Evolutionary conservation across 805 yeast genomes (phyloP), one percentile per base, ranked within the genome.

Genomic region (Wickerhamiella hasegawae): DNA sequence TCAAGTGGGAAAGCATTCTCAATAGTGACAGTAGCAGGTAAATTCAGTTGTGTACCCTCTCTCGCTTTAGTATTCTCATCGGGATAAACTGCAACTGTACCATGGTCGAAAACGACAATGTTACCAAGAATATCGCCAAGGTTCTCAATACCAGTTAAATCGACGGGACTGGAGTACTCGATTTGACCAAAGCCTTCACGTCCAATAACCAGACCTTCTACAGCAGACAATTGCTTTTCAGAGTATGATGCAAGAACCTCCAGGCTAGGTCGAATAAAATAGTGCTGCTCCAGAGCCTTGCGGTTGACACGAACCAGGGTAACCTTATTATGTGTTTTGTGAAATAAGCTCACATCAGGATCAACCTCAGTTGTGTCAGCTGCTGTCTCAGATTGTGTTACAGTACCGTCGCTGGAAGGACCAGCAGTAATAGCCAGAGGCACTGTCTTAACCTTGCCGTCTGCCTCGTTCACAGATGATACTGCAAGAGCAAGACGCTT

Each of bases 1-100:
- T 76, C 69, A 6, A 66, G 58, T 15, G 94, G 94, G 54, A 65
- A 80, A 49, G 92, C 77, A 11, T 76, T 73, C 43, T 78, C 84
- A 36, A 82, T 55, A 1, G 87, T 70, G 30, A 82, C 69, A 40
- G 67, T 68, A 2, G 81, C 78, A 3, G 82, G 76, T 28, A 75
- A 57, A 49, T 85, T 84, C 37, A 84, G 63, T 0, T 90, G 93
- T 42, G 74, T 79, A 3, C 93, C 93, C 31, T 60, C 59, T 0
- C 61, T 59, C 12, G 84, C 81, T 42, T 64, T 69, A 11, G 53
- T 50, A 4, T 58, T 56, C 14, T 66, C 69, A 37, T 78, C 74
- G 1, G 92, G 90, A 54, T 81, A 83, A 1, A 81, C 71, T 2
- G 67, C 58, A 46, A 79, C 76, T 4, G 68, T 60, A 40, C 71